phyloP scores from a whole-genome alignment of 2,329 filamentous ascomycete genomes.

The Scopulariopsis brevicaulis region DNA sequence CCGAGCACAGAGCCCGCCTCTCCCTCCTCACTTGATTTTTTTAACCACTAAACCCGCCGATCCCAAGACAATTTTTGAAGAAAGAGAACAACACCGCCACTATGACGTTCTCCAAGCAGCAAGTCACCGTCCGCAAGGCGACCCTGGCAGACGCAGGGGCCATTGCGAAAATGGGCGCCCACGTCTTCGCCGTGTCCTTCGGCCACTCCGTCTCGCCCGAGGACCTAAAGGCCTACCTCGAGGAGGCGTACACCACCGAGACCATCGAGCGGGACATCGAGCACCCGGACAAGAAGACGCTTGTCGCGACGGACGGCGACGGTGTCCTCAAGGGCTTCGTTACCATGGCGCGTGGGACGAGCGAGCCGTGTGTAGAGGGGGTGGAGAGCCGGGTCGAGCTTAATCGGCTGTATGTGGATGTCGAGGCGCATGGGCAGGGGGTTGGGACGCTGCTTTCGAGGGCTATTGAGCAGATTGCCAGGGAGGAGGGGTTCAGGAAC shows the following conservation, averaged over 20 bases:
- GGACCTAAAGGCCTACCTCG: conserved; percentile 20
- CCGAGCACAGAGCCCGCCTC: too few relatives aligned
- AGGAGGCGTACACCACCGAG: conserved; percentile 17
- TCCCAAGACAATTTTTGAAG: not conserved
- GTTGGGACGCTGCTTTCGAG: conserved; percentile 21
- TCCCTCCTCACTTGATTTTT: not conserved
- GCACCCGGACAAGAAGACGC: conserved; percentile 13
- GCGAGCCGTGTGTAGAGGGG: conserved; percentile 23
- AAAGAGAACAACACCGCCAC: not conserved
- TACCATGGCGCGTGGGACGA: conserved; percentile 22
- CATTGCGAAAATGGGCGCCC: conserved; percentile 21
- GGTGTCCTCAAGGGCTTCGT: conserved; percentile 24
- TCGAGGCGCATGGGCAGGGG: conserved; percentile 21
- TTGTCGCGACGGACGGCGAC: conserved; percentile 11
- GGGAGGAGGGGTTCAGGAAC: conserved; percentile 20
- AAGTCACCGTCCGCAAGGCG: conserved; percentile 11
- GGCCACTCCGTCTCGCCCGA: conserved; percentile 25
- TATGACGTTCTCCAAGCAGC: not conserved
- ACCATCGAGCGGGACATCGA: conserved; percentile 15
- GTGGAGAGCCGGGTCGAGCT: conserved; percentile 22
- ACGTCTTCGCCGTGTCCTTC: conserved; percentile 26
- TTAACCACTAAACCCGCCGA: not conserved
- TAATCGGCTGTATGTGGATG: conserved; percentile 28
- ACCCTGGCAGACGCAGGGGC: conserved; percentile 13
- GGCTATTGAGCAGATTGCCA: conserved; percentile 19